These are phyloP conservation scores for Amanita rimosa DNA, from an alignment of 768 basidiomycete genomes.

Conservation along the genomic window DNA sequence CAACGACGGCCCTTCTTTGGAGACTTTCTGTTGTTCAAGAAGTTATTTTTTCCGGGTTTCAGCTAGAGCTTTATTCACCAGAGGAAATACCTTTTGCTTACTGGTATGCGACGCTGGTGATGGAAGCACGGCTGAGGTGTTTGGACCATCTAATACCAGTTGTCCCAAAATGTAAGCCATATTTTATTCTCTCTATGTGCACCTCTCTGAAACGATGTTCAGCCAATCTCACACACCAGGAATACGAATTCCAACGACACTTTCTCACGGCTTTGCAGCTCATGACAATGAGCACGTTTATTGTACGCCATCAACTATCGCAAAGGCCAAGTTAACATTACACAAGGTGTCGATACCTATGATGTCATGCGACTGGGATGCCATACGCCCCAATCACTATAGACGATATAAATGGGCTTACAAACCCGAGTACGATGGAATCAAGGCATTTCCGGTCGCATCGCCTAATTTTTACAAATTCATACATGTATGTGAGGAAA, in stretches of 20 bases:
- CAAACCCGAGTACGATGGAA: conserved; percentile 42
- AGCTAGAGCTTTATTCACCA: conserved; percentile 58
- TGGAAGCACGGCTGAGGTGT: conserved; percentile 42
- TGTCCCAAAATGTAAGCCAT: conserved; percentile 27
- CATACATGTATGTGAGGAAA: conserved; percentile 24
- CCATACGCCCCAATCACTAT: conserved; percentile 44
- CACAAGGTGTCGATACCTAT: conserved; percentile 39
- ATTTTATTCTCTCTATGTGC: neutral
- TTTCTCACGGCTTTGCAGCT: conserved; percentile 6
- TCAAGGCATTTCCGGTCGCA: conserved; percentile 30
- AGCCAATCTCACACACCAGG: conserved; percentile 30
- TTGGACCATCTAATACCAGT: conserved; percentile 35
- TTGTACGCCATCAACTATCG: conserved; percentile 24
- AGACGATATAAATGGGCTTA: conserved; percentile 78
- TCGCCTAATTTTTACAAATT: conserved; percentile 50
- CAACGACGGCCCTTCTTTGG: conserved; percentile 41
- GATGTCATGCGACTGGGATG: conserved; percentile 35
- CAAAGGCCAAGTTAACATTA: conserved; percentile 17
- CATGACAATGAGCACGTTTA: conserved; percentile 28
- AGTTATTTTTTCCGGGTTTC: conserved; percentile 64
- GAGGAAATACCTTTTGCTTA: conserved; percentile 68
- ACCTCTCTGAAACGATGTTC: neutral
- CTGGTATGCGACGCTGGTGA: conserved; percentile 54
- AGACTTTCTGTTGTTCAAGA: conserved; percentile 53
- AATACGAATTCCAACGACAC: conserved; percentile 15